Evolutionary conservation across 192 early-diverging fungal genomes (phyloP).

Genomic region (Coemansia sp.): DNA sequence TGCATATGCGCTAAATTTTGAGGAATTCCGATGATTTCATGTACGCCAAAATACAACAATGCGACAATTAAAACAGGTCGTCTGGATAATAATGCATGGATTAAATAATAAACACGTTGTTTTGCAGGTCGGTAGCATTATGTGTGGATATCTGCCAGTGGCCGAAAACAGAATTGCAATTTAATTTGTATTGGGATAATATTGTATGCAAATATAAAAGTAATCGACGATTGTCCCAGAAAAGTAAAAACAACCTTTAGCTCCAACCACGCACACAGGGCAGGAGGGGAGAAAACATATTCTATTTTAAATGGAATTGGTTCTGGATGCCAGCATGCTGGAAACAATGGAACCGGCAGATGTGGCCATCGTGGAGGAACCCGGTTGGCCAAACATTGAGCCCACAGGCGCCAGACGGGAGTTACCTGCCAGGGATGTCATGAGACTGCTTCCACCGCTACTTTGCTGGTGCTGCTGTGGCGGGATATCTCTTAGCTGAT

Average conservation of each 20-base stretch:
- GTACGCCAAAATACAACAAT: background rate
- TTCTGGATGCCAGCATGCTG: constrained; percentile 41
- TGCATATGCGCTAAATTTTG: background rate
- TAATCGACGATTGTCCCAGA: background rate
- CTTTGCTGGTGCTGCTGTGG: background rate
- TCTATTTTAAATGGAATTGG: constrained; percentile 37
- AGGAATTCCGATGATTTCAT: constrained; percentile 7
- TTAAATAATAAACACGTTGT: background rate
- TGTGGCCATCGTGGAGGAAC: constrained; percentile 15
- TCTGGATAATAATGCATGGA: constrained; percentile 1
- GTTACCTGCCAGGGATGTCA: constrained; percentile 22
- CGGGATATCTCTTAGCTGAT: background rate
- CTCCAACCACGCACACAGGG: no score
- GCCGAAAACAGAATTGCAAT: no score
- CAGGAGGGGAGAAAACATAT: constrained; percentile 1
- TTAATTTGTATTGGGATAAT: background rate
- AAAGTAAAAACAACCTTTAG: constrained; percentile 20
- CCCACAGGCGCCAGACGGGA: constrained; percentile 36
- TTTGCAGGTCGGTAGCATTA: no score
- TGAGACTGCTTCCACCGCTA: constrained; percentile 4
- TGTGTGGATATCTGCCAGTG: no score
- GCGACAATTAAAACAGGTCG: constrained; percentile 1
- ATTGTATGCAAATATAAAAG: background rate
- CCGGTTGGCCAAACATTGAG: constrained; percentile 35
- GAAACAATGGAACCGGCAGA: constrained; percentile 35